Conservation (phyloP, 805 yeast genomes). For the Nakazawaea ambrosiae region DNA sequence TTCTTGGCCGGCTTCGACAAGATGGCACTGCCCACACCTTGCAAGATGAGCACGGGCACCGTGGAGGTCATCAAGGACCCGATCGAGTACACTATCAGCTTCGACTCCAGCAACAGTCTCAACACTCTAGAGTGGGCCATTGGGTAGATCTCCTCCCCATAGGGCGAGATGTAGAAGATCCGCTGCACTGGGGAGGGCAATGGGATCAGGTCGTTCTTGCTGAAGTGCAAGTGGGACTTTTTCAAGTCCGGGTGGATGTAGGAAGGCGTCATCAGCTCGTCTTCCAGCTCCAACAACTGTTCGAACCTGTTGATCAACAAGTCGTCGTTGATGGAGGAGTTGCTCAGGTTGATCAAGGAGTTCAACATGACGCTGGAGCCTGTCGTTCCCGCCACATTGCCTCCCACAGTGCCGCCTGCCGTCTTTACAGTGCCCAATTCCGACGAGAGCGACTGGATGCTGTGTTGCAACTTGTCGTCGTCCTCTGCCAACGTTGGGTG, state of each 20-base stretch:
- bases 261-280: slow-evolving; percentile 57
- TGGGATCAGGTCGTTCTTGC: slow-evolving; percentile 51
- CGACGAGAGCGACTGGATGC: slow-evolving; percentile 2
- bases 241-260: slow-evolving; percentile 76
- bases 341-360: slow-evolving; percentile 3
- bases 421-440: slow-evolving; percentile 15
- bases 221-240: slow-evolving; percentile 68
- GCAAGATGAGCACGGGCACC: slow-evolving; percentile 67
- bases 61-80: slow-evolving; percentile 89
- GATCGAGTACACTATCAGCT: slow-evolving; percentile 64
- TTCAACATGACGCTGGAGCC: neutral
- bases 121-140: slow-evolving; percentile 58
- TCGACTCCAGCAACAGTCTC: slow-evolving; percentile 39
- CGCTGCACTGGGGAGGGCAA: slow-evolving; percentile 69
- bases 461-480: slow-evolving; percentile 13
- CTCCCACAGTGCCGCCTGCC: no score
- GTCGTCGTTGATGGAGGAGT: slow-evolving; percentile 7
- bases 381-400: no score
- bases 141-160: slow-evolving; percentile 82
- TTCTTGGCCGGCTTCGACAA: slow-evolving; percentile 17
- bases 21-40: slow-evolving; percentile 67
- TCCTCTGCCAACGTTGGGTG: slow-evolving; percentile 51
- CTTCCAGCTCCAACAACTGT: slow-evolving; percentile 14
- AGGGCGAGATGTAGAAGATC: slow-evolving; percentile 76
- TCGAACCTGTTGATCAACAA: slow-evolving; percentile 8